Percentiles rank a stretch among this genome's conserved stretches.
phyloP scores from a whole-genome alignment of 2,329 filamentous ascomycete species.

The Pseudocercospora fuligena region DNA sequence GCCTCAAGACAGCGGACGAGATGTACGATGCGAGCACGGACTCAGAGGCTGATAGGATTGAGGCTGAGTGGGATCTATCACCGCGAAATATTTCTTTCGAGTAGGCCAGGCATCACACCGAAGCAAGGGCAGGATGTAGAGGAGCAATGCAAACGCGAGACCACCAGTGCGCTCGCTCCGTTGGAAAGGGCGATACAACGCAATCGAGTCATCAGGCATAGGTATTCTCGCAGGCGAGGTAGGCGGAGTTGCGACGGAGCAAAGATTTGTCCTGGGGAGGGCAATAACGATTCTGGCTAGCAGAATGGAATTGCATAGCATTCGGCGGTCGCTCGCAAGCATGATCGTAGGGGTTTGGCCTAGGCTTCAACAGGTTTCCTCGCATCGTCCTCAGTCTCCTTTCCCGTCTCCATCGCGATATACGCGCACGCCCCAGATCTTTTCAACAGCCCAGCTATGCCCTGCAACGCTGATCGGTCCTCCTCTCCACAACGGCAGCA shows the following conservation, averaged over 20 bases:
- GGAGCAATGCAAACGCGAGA: neutral
- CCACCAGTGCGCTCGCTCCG: neutral
- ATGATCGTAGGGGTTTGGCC: neutral
- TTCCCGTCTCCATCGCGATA: slow-evolving; percentile 33
- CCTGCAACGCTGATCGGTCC: slow-evolving; percentile 41
- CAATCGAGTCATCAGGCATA: neutral
- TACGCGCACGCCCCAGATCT: slow-evolving; percentile 41
- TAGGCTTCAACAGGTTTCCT: neutral
- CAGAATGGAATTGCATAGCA: neutral
- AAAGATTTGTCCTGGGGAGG: neutral
- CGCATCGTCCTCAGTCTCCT: slow-evolving; percentile 30
- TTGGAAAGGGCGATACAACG: neutral
- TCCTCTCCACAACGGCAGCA: slow-evolving; percentile 43
- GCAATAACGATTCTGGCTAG: neutral
- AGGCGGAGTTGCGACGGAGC: neutral
- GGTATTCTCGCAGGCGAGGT: neutral
- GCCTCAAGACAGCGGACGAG: neutral
- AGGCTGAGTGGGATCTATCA: neutral
- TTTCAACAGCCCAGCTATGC: slow-evolving; percentile 42
- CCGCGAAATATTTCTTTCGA: neutral
- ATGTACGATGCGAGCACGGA: neutral
- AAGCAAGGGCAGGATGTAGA: neutral
- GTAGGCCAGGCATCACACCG: neutral
- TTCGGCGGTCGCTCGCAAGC: neutral
- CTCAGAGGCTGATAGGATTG: neutral